Base-by-base conservation (phyloP, 2,329 filamentous ascomycete species). In the Aspergillus japonicus region DNA sequence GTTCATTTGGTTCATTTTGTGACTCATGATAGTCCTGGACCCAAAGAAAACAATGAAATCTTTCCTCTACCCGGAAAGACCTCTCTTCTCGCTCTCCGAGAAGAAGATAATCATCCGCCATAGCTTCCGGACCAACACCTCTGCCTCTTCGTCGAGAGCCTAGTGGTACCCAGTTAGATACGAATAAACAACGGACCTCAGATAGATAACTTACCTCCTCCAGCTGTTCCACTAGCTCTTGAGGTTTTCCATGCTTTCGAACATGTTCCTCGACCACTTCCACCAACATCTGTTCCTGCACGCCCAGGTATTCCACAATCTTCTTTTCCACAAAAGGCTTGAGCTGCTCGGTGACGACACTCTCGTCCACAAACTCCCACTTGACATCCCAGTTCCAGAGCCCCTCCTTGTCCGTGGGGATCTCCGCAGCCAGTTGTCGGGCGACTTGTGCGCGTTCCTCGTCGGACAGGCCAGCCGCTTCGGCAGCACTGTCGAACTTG, bases 41-140 rank as follows among this genome's bases (percentile, higher is more conserved):
- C 57, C 53, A 5, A 50, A 48, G 12, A 31, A 52, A 42, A 48
- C 11, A 26, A 42, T 47, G 31, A 14, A 26, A 50, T 14, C 16
- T 8, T 21, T 21, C 51, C 47, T 52, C 61, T 81, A 91, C 53
- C 87, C 85, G 21, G 89, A 89, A 62, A 97, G 81, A 2, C 93
- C 93, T 64, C 92, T 83, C 80, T 95, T 96, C 83, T 96, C 94
- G 71, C 89, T 91, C 77, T 98, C 94, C 5, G 91, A 95, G 71
- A 94, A 97, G 86, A 97, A 98, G 70, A 98, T 96, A 59, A 97
- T 88, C 92, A 98, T 96, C 54, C 94, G 87, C 95, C 95, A 99
- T 39, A 99, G 84, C 80, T 97, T 98, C 85, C 92, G 96, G 53
- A 98, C 93, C 66, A 99, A 80, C 26, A 91, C 89, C 75, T 97